phyloP scores from a whole-genome alignment of 2,329 filamentous ascomycete species.

The Xylariaceae sp. region DNA sequence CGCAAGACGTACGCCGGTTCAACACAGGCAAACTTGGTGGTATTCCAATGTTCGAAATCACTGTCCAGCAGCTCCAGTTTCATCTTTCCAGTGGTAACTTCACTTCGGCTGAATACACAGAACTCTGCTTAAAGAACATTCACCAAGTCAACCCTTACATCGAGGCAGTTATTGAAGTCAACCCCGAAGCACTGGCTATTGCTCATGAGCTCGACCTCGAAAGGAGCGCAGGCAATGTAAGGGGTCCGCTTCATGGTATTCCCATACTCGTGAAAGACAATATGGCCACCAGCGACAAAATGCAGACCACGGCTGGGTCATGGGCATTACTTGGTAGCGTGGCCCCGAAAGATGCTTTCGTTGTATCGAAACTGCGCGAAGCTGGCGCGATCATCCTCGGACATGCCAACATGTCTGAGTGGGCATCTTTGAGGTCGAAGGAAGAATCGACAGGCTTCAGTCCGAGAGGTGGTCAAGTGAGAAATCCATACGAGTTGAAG shows the following conservation, averaged over 20 bases:
- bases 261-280: slow-evolving; percentile 75
- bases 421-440: slow-evolving; percentile 68
- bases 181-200: slow-evolving; percentile 64
- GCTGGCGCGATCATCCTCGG: slow-evolving; percentile 58
- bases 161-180: slow-evolving; percentile 58
- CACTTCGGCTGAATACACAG: too few species aligned
- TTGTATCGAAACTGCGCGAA: slow-evolving; percentile 60
- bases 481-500: slow-evolving; percentile 67
- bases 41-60: too few species aligned
- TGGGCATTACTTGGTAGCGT: slow-evolving; percentile 63
- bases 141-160: too few species aligned
- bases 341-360: slow-evolving; percentile 63
- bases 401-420: slow-evolving; percentile 69
- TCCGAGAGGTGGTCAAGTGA: slow-evolving; percentile 59
- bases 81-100: too few species aligned
- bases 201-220: slow-evolving; percentile 61
- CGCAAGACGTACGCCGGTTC: too few species aligned
- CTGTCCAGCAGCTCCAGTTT: too few species aligned
- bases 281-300: slow-evolving; percentile 63
- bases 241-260: slow-evolving; percentile 69
- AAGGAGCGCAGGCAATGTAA: slow-evolving; percentile 50
- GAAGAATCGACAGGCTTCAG: slow-evolving; percentile 68
- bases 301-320: slow-evolving; percentile 72
- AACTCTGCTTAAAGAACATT: too few species aligned
- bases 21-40: too few species aligned